These are phyloP conservation scores for Euphorbia lathyris DNA, from an alignment of 345 rosid species.

Conservation along the genomic window DNA sequence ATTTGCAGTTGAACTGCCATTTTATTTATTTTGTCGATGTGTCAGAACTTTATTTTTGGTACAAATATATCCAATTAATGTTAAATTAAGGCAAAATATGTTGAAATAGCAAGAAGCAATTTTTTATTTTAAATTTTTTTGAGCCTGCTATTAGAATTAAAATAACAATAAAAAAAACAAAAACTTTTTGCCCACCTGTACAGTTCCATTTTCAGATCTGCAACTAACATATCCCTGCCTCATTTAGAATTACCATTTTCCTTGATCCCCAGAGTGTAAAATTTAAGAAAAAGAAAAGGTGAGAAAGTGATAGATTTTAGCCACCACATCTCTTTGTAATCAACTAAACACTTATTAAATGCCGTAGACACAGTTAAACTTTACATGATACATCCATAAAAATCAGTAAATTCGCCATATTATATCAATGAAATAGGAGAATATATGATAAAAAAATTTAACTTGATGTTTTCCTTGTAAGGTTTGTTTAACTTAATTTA, in stretches of 20 bases:
- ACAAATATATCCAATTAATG: constrained; percentile 1
- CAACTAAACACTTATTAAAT: neutral
- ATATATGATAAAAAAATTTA: too few species aligned
- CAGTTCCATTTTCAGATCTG: neutral
- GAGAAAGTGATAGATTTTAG: neutral
- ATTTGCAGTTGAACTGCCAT: neutral
- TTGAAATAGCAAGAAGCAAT: neutral
- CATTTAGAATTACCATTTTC: neutral
- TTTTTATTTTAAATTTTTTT: neutral
- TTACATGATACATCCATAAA: neutral
- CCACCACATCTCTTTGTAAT: neutral
- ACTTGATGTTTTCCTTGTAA: neutral
- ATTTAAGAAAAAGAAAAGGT: neutral
- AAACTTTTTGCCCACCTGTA: neutral
- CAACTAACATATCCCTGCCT: neutral
- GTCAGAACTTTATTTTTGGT: neutral
- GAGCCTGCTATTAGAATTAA: neutral
- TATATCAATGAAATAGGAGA: neutral
- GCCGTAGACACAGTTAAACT: neutral
- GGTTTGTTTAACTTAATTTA: neutral
- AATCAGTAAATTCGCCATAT: too few species aligned
- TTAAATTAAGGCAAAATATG: neutral
- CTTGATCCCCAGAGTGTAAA: neutral
- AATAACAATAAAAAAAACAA: neutral
- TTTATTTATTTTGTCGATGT: neutral